A percentile compares a stretch with the other conserved stretches of the same genome.
These are phyloP conservation scores for Macadamia tetraphylla DNA, from an alignment of 164 flowering plant genomes.

Conservation along the genomic window DNA sequence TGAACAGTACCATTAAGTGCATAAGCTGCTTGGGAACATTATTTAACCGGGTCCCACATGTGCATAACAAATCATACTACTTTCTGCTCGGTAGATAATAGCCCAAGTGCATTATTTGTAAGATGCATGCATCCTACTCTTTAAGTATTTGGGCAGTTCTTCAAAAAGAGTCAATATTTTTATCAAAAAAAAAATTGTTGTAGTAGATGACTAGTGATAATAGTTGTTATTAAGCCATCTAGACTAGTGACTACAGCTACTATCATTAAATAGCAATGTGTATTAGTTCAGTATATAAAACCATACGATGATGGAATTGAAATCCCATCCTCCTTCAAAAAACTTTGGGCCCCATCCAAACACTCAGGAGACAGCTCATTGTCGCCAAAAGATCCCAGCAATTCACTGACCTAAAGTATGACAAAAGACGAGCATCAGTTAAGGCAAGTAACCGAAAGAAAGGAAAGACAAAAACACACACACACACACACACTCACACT, in stretches of 20 bases:
- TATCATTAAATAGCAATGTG: no score
- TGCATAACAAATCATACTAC: not conserved
- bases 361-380: constrained; percentile 99
- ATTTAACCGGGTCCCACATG: not conserved
- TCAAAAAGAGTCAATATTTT: no score
- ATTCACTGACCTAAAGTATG: constrained; percentile 75
- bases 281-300: not conserved
- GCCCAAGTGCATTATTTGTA: not conserved
- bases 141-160: no score
- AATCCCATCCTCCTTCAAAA: constrained; percentile 83
- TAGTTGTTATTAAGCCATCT: no score
- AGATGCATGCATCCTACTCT: no score
- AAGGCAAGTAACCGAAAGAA: not conserved
- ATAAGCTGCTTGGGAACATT: no score
- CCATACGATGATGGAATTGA: constrained; percentile 98
- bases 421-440: not conserved
- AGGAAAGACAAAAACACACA: not conserved
- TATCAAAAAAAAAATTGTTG: no score
- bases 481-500: constrained; percentile 1
- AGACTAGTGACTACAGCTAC: no score
- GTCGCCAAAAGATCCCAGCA: constrained; percentile 98
- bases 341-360: constrained; percentile 95
- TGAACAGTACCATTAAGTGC: no score
- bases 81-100: not conserved
- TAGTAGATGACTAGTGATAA: no score